Conservation (phyloP, 1,139 yeast genomes). For the Meyerozyma elateridarum region DNA sequence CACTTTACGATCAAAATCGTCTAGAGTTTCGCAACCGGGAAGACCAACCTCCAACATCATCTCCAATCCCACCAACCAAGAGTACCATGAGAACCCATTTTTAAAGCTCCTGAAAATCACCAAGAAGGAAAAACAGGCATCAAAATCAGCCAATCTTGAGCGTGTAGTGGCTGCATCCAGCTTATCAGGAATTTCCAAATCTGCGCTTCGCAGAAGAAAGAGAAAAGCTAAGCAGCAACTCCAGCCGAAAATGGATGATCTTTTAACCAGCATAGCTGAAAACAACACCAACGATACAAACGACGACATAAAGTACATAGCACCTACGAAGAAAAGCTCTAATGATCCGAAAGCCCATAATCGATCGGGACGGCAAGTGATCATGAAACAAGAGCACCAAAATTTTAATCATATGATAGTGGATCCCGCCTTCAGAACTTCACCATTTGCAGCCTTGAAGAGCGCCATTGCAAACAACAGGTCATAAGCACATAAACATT, state of each 20-base stretch:
- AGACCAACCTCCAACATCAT: constrained; percentile 5
- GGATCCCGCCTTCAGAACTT: constrained; percentile 45
- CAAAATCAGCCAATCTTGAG: constrained; percentile 27
- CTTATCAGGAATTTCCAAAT: constrained; percentile 51
- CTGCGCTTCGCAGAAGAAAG: constrained; percentile 61
- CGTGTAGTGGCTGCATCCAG: constrained; percentile 29
- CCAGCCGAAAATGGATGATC: constrained; percentile 62
- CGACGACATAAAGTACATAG: constrained; percentile 14
- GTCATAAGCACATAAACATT: too few species aligned
- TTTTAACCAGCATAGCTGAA: constrained; percentile 48
- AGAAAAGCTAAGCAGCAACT: constrained; percentile 59
- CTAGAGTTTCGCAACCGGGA: constrained; percentile 10
- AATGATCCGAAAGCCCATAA: constrained; percentile 60
- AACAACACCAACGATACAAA: constrained; percentile 14
- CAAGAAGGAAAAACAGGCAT: constrained; percentile 50
- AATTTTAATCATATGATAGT: constrained; percentile 53
- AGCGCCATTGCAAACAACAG: constrained; percentile 24
- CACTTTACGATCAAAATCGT: constrained; percentile 40
- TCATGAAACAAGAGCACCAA: constrained; percentile 50
- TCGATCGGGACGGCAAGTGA: constrained; percentile 49
- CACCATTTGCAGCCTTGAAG: constrained; percentile 58
- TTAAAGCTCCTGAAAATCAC: constrained; percentile 49
- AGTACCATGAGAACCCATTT: constrained; percentile 38
- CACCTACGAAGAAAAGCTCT: constrained; percentile 23
- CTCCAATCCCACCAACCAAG: constrained; percentile 7